These are phyloP conservation scores for Galerina marginata DNA, from an alignment of 768 basidiomycete species.

Conservation along the genomic window DNA sequence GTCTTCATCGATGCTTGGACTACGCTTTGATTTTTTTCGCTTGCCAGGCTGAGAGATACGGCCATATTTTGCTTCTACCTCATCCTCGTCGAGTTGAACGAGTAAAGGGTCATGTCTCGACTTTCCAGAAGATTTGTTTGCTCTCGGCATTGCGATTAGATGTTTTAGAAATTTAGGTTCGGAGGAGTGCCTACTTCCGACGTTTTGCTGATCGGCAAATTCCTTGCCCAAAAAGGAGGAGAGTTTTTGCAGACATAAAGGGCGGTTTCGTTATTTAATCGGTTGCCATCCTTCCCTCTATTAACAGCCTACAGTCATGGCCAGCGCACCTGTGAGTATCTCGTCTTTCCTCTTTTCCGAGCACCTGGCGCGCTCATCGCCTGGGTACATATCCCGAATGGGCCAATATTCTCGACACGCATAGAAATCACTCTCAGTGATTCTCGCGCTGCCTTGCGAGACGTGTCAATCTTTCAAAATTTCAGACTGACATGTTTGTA, in stretches of 20 bases:
- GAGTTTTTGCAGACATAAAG: background rate
- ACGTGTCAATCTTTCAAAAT: conserved; percentile 4
- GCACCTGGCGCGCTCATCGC: background rate
- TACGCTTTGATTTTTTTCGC: conserved; percentile 63
- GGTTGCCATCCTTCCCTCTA: conserved; percentile 14
- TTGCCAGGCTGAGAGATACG: conserved; percentile 77
- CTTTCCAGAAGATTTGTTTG: conserved; percentile 56
- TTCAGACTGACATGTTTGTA: conserved; percentile 23
- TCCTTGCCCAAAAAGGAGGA: conserved; percentile 17
- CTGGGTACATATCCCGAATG: conserved; percentile 12
- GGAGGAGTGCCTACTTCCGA: conserved; percentile 12
- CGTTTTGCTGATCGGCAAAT: conserved; percentile 30
- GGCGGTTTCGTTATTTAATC: conserved; percentile 8
- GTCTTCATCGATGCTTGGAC: conserved; percentile 58
- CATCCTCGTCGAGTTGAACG: conserved; percentile 83
- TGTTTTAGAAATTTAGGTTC: conserved; percentile 7
- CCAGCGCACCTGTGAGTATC: conserved; percentile 22
- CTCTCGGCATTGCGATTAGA: conserved; percentile 62
- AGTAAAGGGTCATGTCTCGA: conserved; percentile 87
- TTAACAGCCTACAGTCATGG: conserved; percentile 3
- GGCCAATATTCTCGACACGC: no score
- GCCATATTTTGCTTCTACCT: conserved; percentile 77
- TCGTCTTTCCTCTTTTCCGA: background rate
- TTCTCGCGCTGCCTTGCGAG: conserved; percentile 6
- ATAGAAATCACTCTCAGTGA: background rate